A percentile compares a stretch with the other conserved stretches of the same genome.
Evolutionary conservation across 768 basidiomycete genomes (phyloP).

Genomic region (Daedaleopsis nitida): DNA sequence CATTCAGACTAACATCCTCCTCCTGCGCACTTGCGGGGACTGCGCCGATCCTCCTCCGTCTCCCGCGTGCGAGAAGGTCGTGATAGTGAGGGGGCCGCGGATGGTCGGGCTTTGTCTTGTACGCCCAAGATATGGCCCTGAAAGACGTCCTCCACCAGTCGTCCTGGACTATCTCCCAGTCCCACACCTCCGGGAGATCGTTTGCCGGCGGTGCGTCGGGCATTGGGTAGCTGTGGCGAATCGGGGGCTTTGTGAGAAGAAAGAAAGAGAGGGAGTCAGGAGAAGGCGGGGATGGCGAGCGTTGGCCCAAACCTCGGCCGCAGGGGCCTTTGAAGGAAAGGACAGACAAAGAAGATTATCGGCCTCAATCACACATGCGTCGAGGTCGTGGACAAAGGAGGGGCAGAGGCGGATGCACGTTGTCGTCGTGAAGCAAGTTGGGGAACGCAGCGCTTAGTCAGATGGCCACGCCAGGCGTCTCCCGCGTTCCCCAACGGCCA

Average conservation of each 20-base stretch:
- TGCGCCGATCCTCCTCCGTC: constrained; percentile 5
- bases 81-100: constrained; percentile 25
- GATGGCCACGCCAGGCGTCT: not conserved
- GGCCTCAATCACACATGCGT: constrained; percentile 23
- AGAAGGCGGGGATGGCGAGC: constrained; percentile 7
- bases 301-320: constrained; percentile 4
- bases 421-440: constrained; percentile 21
- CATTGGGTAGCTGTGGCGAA: not conserved
- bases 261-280: constrained; percentile 9
- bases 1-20: constrained; percentile 25
- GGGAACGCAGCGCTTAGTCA: constrained; percentile 20
- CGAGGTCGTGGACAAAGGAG: constrained; percentile 21
- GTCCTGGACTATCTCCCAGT: constrained; percentile 18
- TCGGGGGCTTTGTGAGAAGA: not conserved
- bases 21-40: constrained; percentile 3
- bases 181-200: constrained; percentile 3
- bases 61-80: constrained; percentile 21
- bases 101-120: constrained; percentile 17
- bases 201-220: not conserved
- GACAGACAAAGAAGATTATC: constrained; percentile 21
- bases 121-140: constrained; percentile 19
- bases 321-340: constrained; percentile 16
- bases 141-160: constrained; percentile 26
- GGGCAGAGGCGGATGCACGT: constrained; percentile 12
- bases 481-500: not conserved